Evolutionary conservation across 495 filamentous ascomycete species (phyloP).

Genomic region (Xylaria castorea): DNA sequence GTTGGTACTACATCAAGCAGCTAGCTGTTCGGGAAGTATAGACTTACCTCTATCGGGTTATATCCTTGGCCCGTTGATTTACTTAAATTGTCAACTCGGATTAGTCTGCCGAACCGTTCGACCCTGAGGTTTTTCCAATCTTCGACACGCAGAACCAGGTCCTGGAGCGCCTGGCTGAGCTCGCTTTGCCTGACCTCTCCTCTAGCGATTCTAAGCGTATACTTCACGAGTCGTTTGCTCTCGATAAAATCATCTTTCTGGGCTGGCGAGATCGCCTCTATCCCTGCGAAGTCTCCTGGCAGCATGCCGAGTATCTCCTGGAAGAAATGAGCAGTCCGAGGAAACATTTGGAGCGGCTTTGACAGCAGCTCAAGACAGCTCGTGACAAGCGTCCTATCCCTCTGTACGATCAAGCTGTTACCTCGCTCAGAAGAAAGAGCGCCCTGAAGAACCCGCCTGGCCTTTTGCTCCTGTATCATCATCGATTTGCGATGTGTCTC

Average conservation of each 20-base stretch:
- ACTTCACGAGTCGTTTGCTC: background rate
- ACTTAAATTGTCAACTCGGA: background rate
- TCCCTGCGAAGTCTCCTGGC: background rate
- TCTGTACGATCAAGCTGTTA: too few species aligned
- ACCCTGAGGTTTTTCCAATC: background rate
- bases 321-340: background rate
- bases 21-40: background rate
- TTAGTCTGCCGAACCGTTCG: background rate
- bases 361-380: conserved; percentile 5
- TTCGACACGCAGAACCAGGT: background rate
- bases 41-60: background rate
- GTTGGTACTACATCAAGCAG: background rate
- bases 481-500: background rate
- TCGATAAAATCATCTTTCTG: background rate
- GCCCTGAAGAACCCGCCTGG: background rate
- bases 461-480: background rate
- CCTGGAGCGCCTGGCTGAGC: background rate
- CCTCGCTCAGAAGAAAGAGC: background rate
- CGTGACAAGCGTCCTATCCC: background rate
- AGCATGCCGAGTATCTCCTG: conserved; percentile 1
- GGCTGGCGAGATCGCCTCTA: background rate
- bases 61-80: background rate
- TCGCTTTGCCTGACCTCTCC: background rate
- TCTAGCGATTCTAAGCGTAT: background rate
- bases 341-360: background rate